Percentiles rank a stretch among this genome's conserved stretches.
These are phyloP conservation scores for Apiospora koreana DNA, from an alignment of 2,329 filamentous ascomycete species.

Conservation along the genomic window DNA sequence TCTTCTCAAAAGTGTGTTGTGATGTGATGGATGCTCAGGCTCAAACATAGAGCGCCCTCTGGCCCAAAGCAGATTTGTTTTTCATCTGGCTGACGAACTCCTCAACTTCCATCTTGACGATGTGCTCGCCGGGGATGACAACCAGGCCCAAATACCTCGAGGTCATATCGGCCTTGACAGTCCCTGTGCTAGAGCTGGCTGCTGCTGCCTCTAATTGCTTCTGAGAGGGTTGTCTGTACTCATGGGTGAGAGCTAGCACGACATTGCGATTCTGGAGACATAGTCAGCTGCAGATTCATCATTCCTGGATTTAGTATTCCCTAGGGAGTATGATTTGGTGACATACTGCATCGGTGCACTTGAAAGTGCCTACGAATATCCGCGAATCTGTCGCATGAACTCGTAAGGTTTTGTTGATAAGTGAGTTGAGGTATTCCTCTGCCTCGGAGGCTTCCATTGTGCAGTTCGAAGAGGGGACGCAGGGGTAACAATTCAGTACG, in stretches of 20 bases:
- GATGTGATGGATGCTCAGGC: not conserved
- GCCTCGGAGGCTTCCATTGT: constrained; percentile 38
- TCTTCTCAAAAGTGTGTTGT: not conserved
- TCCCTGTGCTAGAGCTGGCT: constrained; percentile 34
- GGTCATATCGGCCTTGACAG: constrained; percentile 69
- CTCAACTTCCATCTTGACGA: constrained; percentile 86
- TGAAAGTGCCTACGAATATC: constrained; percentile 87
- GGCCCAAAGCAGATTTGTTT: not conserved
- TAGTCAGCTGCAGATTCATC: not conserved
- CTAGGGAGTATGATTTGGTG: constrained; percentile 1
- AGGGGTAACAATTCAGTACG: too few relatives aligned
- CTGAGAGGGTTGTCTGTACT: constrained; percentile 77
- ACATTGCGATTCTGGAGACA: constrained; percentile 75
- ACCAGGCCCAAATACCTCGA: constrained; percentile 87
- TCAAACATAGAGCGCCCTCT: not conserved
- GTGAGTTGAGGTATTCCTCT: constrained; percentile 58
- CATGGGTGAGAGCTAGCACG: constrained; percentile 81
- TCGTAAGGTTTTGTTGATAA: constrained; percentile 78
- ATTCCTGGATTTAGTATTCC: not conserved
- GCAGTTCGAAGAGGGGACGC: not conserved
- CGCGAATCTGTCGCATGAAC: constrained; percentile 80
- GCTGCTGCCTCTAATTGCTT: constrained; percentile 43
- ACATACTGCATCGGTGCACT: constrained; percentile 88
- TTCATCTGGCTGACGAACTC: constrained; percentile 63
- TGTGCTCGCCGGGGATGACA: constrained; percentile 83